These are phyloP conservation scores for Hypomyces perniciosus DNA, from an alignment of 2,329 filamentous ascomycete species.

Conservation along the genomic window DNA sequence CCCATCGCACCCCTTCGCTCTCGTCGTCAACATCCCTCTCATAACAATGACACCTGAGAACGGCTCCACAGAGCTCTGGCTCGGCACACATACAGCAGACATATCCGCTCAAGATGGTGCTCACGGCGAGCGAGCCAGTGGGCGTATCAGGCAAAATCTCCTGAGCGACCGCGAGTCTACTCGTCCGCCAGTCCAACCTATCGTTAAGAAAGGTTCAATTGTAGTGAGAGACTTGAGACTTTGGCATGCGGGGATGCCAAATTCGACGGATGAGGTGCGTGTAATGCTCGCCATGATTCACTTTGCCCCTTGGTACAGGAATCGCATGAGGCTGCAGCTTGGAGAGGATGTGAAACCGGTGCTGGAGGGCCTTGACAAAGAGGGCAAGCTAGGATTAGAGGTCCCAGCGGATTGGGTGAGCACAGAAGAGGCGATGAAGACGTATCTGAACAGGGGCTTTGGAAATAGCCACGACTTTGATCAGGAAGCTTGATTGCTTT, in stretches of 20 bases:
- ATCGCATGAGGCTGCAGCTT: constrained; percentile 51
- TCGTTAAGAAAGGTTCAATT: constrained; percentile 48
- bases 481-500: constrained; percentile 29
- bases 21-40: constrained; percentile 49
- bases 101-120: constrained; percentile 39
- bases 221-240: constrained; percentile 54
- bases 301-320: constrained; percentile 53
- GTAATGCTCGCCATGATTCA: constrained; percentile 58
- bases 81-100: constrained; percentile 43
- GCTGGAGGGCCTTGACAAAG: constrained; percentile 38
- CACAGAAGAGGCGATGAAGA: constrained; percentile 34
- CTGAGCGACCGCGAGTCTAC: constrained; percentile 32
- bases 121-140: constrained; percentile 48
- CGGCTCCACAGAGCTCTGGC: constrained; percentile 54
- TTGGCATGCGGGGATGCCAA: constrained; percentile 61
- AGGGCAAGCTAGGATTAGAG: constrained; percentile 34
- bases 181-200: constrained; percentile 43
- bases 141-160: constrained; percentile 38
- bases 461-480: constrained; percentile 59
- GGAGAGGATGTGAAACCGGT: constrained; percentile 41
- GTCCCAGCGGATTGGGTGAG: constrained; percentile 45
- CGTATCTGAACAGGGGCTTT: constrained; percentile 51
- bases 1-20: constrained; percentile 47
- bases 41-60: constrained; percentile 45
- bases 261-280: constrained; percentile 41